These are phyloP conservation scores for Cadophora luteo-olivacea DNA, from an alignment of 2,329 filamentous ascomycete genomes.

Conservation along the genomic window DNA sequence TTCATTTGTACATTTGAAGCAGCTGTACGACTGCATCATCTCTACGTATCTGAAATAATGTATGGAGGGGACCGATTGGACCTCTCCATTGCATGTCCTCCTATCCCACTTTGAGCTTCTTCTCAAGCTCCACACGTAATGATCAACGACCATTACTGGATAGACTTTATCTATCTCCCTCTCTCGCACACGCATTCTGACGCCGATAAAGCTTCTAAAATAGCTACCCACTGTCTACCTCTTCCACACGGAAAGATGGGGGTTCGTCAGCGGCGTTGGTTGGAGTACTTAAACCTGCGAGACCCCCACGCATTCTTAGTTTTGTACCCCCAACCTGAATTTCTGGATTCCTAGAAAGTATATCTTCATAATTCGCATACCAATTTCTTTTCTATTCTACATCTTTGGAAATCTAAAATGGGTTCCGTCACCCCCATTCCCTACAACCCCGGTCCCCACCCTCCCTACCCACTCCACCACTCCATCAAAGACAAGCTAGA, in stretches of 20 bases:
- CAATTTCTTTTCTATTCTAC: too few species aligned
- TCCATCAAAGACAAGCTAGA: slow-evolving; percentile 38
- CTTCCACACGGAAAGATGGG: neutral
- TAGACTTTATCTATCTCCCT: slow-evolving; percentile 4
- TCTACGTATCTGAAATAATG: neutral
- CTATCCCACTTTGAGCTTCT: slow-evolving; percentile 8
- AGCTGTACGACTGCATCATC: neutral
- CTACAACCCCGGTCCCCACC: slow-evolving; percentile 27
- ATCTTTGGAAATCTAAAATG: slow-evolving; percentile 22
- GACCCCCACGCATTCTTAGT: neutral
- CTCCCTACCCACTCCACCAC: slow-evolving; percentile 40
- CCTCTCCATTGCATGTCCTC: neutral
- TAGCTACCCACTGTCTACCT: too few species aligned
- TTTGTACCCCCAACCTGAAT: slow-evolving; percentile 3
- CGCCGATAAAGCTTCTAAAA: too few species aligned
- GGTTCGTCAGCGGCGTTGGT: neutral
- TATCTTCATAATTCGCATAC: neutral
- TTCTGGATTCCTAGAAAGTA: neutral
- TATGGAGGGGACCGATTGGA: neutral
- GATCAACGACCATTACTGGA: slow-evolving; percentile 4
- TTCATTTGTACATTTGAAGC: neutral
- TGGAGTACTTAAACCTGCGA: neutral
- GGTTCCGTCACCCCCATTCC: slow-evolving; percentile 28
- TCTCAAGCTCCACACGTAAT: slow-evolving; percentile 9
- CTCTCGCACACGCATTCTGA: neutral